Evolutionary conservation across 2,329 filamentous ascomycete species (phyloP), one percentile per base, ranked within the genome.

Genomic region (Neoscytalidium dimidiatum): DNA sequence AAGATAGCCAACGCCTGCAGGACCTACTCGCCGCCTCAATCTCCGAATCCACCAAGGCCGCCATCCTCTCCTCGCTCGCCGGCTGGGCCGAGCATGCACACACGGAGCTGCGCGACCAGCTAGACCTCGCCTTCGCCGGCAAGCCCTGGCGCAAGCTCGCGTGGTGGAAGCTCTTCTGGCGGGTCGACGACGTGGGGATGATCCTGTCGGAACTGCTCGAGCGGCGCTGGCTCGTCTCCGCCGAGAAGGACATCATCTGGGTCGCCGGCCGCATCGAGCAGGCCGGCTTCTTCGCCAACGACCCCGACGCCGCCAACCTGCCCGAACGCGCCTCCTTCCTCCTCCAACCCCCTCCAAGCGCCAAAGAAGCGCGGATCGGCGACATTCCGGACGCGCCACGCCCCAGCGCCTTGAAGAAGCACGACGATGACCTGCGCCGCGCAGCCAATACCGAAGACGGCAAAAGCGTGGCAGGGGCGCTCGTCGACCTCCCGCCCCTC

Each of bases 101-200:
- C 74, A 85, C 88, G 0, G 94, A 98, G 77, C 84, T 98, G 7
- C 91, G 92, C 67, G 85, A 90, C 58, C 86, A 93, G 70, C 86
- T 97, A 1, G 90, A 94, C 68, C 80, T 87, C 49, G 93, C 92
- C 0, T 94, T 97, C 70, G 82, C 85, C 0, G 88, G 91, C n/a
- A 84, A 81, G 19, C 84, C 88, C 43, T 97, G 94, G 94, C 86
- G 87, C 28, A 90, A 91, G 68, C 82, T 97, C 3, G 85, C 88
- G 17, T 98, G 94, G 94, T 97, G 92, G 90, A 96, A 96, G 75
- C 84, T 98, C 0, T 93, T 97, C 74, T 97, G 93, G 93, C 88
- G 92, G 21, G 93, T 95, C 26, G 94, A 98, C 73, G 94, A 97
- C 71, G 92, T 97, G 11, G 87, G 88, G 2, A 90, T 94, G 84